phyloP scores from a whole-genome alignment of 1,139 yeast genomes.

The Magnusiomyces magnusii region DNA sequence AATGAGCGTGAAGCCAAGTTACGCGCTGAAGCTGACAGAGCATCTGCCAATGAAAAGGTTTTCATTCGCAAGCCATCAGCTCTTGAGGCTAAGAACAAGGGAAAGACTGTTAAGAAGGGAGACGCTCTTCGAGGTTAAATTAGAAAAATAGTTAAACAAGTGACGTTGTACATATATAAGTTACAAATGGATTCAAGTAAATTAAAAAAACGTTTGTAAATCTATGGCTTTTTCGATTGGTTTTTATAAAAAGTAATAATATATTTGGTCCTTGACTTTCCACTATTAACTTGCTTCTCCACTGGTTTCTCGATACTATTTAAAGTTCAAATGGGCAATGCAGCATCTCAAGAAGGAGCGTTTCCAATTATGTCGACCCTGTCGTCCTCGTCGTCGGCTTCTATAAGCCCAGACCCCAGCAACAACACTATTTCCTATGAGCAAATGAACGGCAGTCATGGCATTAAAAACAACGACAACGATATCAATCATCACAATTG shows the following conservation, averaged over 20 bases:
- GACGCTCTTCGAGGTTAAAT: constrained; percentile 16
- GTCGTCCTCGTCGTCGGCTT: neutral
- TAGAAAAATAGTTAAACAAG: neutral
- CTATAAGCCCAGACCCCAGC: neutral
- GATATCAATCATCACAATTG: neutral
- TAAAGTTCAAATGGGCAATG: constrained; percentile 23
- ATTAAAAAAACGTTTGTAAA: no score
- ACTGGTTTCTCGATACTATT: neutral
- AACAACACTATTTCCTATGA: neutral
- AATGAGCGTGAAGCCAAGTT: constrained; percentile 29
- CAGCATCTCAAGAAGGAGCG: constrained; percentile 28
- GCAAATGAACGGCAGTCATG: neutral
- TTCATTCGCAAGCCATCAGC: constrained; percentile 13
- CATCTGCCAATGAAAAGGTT: constrained; percentile 16
- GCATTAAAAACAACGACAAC: neutral
- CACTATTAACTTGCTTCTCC: no score
- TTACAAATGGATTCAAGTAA: neutral
- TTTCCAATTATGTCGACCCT: neutral
- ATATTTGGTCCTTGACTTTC: no score
- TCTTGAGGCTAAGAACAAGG: constrained; percentile 14
- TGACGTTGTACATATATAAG: neutral
- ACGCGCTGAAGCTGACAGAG: constrained; percentile 23
- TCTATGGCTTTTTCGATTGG: no score
- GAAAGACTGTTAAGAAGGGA: constrained; percentile 20
- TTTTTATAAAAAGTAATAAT: no score